A percentile compares a stretch with the other conserved stretches of the same genome.
Evolutionary conservation across 108 stramenopile genomes (phyloP).

Genomic region (Aurantiochytrium sp.): DNA sequence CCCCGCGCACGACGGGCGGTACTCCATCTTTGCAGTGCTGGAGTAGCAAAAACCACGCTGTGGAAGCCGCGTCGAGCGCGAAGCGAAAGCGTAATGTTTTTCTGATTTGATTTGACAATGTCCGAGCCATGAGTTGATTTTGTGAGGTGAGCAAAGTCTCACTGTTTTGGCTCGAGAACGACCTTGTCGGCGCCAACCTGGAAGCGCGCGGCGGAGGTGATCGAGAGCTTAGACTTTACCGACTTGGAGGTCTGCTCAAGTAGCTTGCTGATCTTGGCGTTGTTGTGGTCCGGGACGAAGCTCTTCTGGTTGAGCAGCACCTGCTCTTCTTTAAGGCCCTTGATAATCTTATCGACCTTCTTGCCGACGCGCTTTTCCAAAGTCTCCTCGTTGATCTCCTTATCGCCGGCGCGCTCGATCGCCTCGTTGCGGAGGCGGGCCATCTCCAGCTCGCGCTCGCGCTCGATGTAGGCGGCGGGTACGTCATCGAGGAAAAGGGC

Average conservation of each 20-base stretch:
- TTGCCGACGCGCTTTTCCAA: neutral
- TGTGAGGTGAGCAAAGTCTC: no score
- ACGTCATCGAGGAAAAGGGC: conserved; percentile 5
- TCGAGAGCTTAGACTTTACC: neutral
- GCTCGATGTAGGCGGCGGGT: neutral
- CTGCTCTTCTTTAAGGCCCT: conserved; percentile 11
- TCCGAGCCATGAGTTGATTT: no score
- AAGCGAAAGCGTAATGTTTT: no score
- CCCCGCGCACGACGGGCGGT: no score
- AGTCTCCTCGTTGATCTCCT: neutral
- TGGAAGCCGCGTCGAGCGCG: no score
- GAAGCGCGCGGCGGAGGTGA: neutral
- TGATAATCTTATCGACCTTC: conserved; percentile 28
- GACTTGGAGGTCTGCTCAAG: neutral
- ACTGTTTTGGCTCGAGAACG: neutral
- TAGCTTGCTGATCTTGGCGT: neutral
- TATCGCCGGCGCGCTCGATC: neutral
- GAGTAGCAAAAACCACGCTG: no score
- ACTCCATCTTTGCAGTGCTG: no score
- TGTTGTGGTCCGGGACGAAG: neutral
- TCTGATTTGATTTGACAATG: no score
- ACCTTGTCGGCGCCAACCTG: conserved; percentile 12
- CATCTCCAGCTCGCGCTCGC: neutral
- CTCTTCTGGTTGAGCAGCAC: conserved; percentile 12
- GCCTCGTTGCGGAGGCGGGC: neutral